Percentiles rank a stretch among this genome's conserved stretches.
phyloP scores from a whole-genome alignment of 2,329 filamentous ascomycete genomes.

The Cladosporium austrohemisphaericum region DNA sequence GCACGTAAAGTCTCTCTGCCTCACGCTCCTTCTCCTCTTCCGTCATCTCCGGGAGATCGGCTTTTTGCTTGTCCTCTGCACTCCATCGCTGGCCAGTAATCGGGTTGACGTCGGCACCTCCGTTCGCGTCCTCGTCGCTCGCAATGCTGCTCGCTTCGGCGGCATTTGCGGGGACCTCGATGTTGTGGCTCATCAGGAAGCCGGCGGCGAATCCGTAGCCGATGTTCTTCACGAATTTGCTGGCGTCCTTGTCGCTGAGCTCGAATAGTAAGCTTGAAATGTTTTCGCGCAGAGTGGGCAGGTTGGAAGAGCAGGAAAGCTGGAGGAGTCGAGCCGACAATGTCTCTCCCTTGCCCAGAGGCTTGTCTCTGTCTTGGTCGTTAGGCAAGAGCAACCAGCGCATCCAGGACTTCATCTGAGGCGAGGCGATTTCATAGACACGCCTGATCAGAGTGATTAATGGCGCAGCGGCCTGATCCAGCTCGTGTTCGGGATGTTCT shows the following conservation, averaged over 20 bases:
- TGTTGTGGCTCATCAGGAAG: conserved; percentile 79
- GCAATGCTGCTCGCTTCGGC: conserved; percentile 50
- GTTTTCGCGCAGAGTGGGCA: conserved; percentile 67
- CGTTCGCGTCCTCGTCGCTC: conserved; percentile 25
- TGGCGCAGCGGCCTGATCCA: conserved; percentile 63
- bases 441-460: conserved; percentile 65
- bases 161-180: conserved; percentile 67
- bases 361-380: conserved; percentile 68
- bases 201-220: conserved; percentile 93
- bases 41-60: conserved; percentile 77
- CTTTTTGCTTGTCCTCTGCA: conserved; percentile 25
- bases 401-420: conserved; percentile 59
- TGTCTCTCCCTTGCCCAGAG: conserved; percentile 71
- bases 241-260: conserved; percentile 75
- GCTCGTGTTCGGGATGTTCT: conserved; percentile 61
- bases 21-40: conserved; percentile 88
- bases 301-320: conserved; percentile 69
- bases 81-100: conserved; percentile 72
- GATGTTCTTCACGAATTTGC: conserved; percentile 81
- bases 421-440: conserved; percentile 67
- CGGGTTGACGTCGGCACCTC: conserved; percentile 61
- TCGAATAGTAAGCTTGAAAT: conserved; percentile 82
- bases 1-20: conserved; percentile 80
- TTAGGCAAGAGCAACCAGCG: conserved; percentile 69
- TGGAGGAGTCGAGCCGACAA: conserved; percentile 73